These are phyloP conservation scores for Stylosanthes scabra DNA, from an alignment of 331 rosid genomes.

Conservation along the genomic window DNA sequence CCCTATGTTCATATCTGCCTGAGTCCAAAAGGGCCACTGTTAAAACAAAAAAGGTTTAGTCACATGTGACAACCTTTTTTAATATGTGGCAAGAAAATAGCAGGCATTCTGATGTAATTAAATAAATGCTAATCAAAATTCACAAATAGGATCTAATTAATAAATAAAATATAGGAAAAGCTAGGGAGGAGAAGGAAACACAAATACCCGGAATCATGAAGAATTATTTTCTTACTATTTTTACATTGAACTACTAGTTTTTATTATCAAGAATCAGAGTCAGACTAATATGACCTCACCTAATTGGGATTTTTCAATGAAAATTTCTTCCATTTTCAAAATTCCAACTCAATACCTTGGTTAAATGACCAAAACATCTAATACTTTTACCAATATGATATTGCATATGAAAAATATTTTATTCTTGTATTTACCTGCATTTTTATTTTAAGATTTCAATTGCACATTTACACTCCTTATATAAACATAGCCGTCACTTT, in stretches of 20 bases:
- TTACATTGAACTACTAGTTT: too few species aligned
- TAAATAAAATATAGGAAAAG: background rate
- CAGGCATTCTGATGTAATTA: constrained; percentile 38
- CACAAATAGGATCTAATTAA: constrained; percentile 47
- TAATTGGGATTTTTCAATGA: too few species aligned
- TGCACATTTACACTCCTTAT: constrained; percentile 50
- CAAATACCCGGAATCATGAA: constrained; percentile 50
- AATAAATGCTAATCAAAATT: constrained; percentile 54
- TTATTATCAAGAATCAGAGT: too few species aligned
- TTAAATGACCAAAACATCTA: too few species aligned
- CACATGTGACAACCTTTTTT: constrained; percentile 44
- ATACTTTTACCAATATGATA: too few species aligned
- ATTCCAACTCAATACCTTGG: too few species aligned
- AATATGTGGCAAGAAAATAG: constrained; percentile 50
- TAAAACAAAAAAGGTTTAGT: constrained; percentile 32
- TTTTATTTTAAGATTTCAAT: constrained; percentile 34
- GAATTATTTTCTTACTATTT: constrained; percentile 7
- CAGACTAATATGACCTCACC: too few species aligned
- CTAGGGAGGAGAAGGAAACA: constrained; percentile 35
- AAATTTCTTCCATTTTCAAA: too few species aligned
- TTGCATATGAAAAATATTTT: too few species aligned
- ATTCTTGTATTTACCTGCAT: constrained; percentile 40
- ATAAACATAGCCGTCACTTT: constrained; percentile 59
- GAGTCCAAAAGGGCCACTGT: constrained; percentile 6
- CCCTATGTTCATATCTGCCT: constrained; percentile 14